Conservation (phyloP, 768 basidiomycete species). For the Termitomyces sp. region DNA sequence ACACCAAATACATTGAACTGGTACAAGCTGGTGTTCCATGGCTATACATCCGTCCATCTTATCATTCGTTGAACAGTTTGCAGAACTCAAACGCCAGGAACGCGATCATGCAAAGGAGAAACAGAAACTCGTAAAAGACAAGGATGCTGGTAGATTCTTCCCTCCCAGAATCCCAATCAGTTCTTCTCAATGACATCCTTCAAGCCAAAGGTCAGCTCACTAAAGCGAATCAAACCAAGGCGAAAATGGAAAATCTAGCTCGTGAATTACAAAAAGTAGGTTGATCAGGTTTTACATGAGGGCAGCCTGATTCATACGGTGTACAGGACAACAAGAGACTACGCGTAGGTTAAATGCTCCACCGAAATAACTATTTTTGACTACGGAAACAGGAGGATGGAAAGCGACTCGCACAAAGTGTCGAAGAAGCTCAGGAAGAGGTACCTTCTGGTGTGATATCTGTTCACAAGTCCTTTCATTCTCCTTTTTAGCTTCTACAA, state of each 20-base stretch:
- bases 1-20: conserved; percentile 84
- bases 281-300: neutral
- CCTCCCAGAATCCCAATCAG: neutral
- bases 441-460: conserved; percentile 26
- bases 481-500: conserved; percentile 50
- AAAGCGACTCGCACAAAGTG: conserved; percentile 70
- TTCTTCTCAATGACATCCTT: neutral
- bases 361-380: conserved; percentile 13
- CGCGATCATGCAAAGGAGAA: conserved; percentile 90
- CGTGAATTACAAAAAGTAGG: conserved; percentile 84
- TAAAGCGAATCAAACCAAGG: conserved; percentile 84
- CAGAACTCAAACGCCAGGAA: conserved; percentile 82
- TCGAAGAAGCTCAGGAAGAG: conserved; percentile 87
- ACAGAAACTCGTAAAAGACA: conserved; percentile 87
- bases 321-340: conserved; percentile 83
- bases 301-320: conserved; percentile 7
- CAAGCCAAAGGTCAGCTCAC: conserved; percentile 80
- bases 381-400: conserved; percentile 64
- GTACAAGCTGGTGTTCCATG: conserved; percentile 36
- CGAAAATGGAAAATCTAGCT: conserved; percentile 86
- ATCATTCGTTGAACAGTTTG: conserved; percentile 52
- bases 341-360: conserved; percentile 45
- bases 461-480: conserved; percentile 7
- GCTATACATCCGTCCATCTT: conserved; percentile 9
- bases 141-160: conserved; percentile 67